Evolutionary conservation across 768 basidiomycete species (phyloP).

Genomic region (Phanerochaete carnosa): DNA sequence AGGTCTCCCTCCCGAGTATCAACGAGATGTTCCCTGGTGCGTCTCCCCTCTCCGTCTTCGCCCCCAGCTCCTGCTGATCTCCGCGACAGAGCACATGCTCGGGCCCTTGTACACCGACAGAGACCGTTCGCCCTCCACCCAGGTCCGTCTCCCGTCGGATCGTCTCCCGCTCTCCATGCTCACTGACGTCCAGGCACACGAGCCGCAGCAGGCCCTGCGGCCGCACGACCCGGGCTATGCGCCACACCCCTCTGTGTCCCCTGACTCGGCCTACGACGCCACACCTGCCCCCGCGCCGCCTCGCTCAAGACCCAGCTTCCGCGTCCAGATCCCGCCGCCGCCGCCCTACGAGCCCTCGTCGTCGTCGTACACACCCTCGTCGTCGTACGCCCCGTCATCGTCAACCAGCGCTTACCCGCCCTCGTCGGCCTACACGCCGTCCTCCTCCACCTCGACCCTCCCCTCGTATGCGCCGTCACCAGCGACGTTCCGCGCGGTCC

Average conservation of each 20-base stretch:
- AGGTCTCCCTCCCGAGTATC: slow-evolving; percentile 25
- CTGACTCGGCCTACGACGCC: not conserved
- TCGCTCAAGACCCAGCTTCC: not conserved
- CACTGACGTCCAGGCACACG: not conserved
- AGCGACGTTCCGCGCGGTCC: not conserved
- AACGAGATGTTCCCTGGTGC: slow-evolving; percentile 28
- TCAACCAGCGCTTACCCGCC: not conserved
- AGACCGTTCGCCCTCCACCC: not conserved
- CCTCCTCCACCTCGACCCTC: not conserved
- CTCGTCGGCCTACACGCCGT: not conserved
- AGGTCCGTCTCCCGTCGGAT: not conserved
- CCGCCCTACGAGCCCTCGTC: not conserved
- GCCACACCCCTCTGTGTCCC: not conserved
- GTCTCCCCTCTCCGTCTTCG: not conserved
- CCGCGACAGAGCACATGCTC: slow-evolving; percentile 4
- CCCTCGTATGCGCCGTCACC: not conserved
- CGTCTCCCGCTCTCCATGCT: not conserved
- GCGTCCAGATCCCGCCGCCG: not conserved
- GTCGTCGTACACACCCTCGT: not conserved
- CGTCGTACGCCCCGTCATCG: not conserved
- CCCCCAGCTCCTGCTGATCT: not conserved
- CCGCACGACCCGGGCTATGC: not conserved
- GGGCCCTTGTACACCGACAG: not conserved
- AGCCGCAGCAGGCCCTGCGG: not conserved
- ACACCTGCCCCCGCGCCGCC: not conserved